These are phyloP conservation scores for Cladosporium austrohemisphaericum DNA, from an alignment of 2,329 filamentous ascomycete genomes.

Conservation along the genomic window DNA sequence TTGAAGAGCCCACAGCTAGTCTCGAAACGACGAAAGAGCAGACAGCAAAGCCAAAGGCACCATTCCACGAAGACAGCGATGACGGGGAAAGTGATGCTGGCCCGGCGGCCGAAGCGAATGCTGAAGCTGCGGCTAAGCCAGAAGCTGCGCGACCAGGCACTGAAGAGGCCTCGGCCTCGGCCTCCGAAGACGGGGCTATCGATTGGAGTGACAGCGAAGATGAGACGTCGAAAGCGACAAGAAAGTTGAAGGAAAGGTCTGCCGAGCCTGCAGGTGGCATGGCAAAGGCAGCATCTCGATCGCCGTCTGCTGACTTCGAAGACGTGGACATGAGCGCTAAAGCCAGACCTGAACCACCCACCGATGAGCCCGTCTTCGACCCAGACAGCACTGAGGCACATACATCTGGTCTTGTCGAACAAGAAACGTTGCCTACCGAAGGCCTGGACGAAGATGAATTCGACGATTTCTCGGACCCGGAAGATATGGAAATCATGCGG, in stretches of 20 bases:
- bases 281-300: conserved; percentile 28
- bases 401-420: conserved; percentile 26
- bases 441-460: conserved; percentile 28
- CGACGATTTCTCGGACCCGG: conserved; percentile 69
- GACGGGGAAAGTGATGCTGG: background rate
- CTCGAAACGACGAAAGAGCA: background rate
- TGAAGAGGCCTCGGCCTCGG: background rate
- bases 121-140: background rate
- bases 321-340: conserved; percentile 40
- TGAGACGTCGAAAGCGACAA: conserved; percentile 20
- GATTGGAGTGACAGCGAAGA: conserved; percentile 56
- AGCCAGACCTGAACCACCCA: background rate
- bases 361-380: background rate
- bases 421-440: conserved; percentile 20
- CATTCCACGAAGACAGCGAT: background rate
- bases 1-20: background rate
- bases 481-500: conserved; percentile 83
- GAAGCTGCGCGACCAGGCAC: background rate
- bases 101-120: background rate
- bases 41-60: background rate
- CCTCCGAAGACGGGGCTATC: conserved; percentile 33
- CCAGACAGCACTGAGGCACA: background rate
- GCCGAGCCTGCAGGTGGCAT: conserved; percentile 10
- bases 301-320: conserved; percentile 50
- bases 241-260: conserved; percentile 2